phyloP scores from a whole-genome alignment of 2,329 filamentous ascomycete genomes.

The Arthrobotrys sphaeroides region DNA sequence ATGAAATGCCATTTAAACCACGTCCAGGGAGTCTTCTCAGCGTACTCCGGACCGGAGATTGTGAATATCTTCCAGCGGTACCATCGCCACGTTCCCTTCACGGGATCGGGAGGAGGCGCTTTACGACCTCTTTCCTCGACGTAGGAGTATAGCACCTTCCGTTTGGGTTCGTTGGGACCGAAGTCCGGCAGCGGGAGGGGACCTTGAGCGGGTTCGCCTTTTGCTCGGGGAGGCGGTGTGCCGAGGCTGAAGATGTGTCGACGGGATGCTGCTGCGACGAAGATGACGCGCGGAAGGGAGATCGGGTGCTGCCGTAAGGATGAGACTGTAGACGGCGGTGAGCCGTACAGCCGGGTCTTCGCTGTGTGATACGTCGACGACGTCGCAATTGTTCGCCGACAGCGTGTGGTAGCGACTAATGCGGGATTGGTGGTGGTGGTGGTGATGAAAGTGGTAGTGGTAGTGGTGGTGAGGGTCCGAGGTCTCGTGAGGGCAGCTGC shows the following conservation, averaged over 20 bases:
- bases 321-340: constrained; percentile 17
- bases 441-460: background rate
- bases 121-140: constrained; percentile 25
- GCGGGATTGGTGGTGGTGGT: background rate
- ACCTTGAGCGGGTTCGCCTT: background rate
- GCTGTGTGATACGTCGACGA: background rate
- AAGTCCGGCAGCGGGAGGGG: constrained; percentile 23
- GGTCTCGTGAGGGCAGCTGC: constrained; percentile 47
- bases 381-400: constrained; percentile 45
- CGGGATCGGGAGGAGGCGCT: constrained; percentile 35
- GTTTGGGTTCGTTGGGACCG: constrained; percentile 34
- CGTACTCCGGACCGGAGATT: constrained; percentile 33
- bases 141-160: constrained; percentile 41
- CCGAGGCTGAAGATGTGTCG: constrained; percentile 19
- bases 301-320: constrained; percentile 27
- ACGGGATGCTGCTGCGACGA: constrained; percentile 5
- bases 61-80: constrained; percentile 44
- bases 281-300: constrained; percentile 10
- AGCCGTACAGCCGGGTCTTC: constrained; percentile 27
- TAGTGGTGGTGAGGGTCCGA: background rate
- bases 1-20: constrained; percentile 46
- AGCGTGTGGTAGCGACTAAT: background rate
- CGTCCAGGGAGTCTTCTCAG: constrained; percentile 39
- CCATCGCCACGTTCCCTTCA: constrained; percentile 34
- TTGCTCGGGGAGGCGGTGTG: constrained; percentile 8